Evolutionary conservation across 768 basidiomycete genomes (phyloP).

Genomic region (Macrocybe gigantea): DNA sequence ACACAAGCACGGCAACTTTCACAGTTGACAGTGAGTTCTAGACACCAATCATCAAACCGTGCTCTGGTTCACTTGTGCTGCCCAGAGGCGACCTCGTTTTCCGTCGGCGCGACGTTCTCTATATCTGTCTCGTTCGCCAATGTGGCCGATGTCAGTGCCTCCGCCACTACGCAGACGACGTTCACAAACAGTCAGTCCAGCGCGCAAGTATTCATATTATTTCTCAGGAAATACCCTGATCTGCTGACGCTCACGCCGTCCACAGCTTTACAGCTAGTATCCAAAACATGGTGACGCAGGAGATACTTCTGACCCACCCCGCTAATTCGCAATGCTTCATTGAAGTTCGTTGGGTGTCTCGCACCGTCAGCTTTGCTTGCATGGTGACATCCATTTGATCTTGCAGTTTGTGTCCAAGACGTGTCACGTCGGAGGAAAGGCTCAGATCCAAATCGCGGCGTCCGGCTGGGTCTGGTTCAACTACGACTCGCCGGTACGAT

Average conservation of each 20-base stretch:
- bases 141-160: background rate
- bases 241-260: background rate
- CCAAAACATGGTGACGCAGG: background rate
- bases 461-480: slow-evolving; percentile 13
- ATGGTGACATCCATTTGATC: background rate
- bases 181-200: background rate
- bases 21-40: background rate
- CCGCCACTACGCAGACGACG: background rate
- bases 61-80: background rate
- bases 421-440: slow-evolving; percentile 7
- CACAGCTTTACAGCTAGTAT: background rate
- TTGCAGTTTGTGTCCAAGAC: slow-evolving; percentile 1
- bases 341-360: background rate
- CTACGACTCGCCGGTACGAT: background rate
- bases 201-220: background rate
- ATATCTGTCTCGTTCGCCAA: background rate
- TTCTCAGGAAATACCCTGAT: background rate
- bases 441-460: slow-evolving; percentile 7
- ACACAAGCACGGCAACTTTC: background rate
- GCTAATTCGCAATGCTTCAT: background rate
- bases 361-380: background rate
- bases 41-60: background rate
- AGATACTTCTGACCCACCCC: background rate
- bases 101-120: background rate
- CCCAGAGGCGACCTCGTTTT: background rate